Evolutionary conservation across 2,329 filamentous ascomycete genomes (phyloP), one percentile per base, ranked within the genome.

Genomic region (Periconia digitata): DNA sequence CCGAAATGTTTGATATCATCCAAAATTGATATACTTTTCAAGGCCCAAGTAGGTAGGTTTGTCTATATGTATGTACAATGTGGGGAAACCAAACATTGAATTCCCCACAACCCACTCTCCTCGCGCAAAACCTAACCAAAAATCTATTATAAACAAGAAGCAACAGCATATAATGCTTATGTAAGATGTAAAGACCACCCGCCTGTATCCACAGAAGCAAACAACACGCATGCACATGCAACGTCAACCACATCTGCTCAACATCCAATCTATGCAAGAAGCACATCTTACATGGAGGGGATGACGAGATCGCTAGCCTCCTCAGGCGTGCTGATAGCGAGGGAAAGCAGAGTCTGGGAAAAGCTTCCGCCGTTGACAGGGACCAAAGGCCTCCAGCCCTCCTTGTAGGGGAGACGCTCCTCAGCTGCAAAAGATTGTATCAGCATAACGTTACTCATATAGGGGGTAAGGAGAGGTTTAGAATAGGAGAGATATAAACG

Each of bases 381-480:
- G 17, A 37, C 51, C 6, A 27, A 16, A 6, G 56, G 56, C 5
- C 54, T 40, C 60, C 62, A 64, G 34, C 60, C 60, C 42, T 62
- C 55, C 1, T 51, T 43, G 34, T 39, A 58, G 5, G 62, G 62
- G 13, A 63, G 41, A 10, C 60, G 54, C 32, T 64, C 60, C 27
- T 64, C 35, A 15, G 46, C 62, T 64, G 29, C 6, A n/a, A 20
- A 20, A 27, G 12, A 17, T 40, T 43, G 32, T 35, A 32, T 40
- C 10, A 21, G 37, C 44, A 32, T 50, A n/a, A n/a, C n/a, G n/a
- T n/a, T n/a, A 12, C 24, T 6, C 24, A 12, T 12, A 12, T 27
- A 12, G 6, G 24, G 24, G 24, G 20, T 18, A 29, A 34, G 18
- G 16, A 37, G 7, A 13, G 12, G n/a, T n/a, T 36, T 8, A 44